Conservation (phyloP, 331 rosid species). For the Malus hybrid region DNA sequence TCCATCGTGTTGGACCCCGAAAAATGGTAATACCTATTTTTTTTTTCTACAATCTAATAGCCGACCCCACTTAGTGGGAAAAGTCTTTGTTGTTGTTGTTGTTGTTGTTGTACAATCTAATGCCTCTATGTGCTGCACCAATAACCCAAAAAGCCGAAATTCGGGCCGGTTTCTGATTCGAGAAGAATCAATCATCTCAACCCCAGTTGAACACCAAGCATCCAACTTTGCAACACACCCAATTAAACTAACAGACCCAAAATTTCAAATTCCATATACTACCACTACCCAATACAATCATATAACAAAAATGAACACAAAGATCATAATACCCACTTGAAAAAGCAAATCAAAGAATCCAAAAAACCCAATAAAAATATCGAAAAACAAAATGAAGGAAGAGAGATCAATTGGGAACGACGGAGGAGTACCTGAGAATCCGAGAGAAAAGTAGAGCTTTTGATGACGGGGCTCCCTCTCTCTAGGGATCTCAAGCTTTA, state of each 20-base stretch:
- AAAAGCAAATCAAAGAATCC: neutral
- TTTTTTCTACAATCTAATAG: neutral
- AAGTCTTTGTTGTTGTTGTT: no score
- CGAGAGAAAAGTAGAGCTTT: neutral
- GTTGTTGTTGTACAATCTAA: neutral
- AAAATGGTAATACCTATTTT: neutral
- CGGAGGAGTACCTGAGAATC: neutral
- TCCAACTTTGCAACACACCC: neutral
- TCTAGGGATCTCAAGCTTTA: neutral
- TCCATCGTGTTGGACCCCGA: neutral
- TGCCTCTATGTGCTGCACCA: neutral
- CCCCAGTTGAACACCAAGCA: neutral
- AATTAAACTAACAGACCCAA: neutral
- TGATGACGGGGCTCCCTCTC: neutral
- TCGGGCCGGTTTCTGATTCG: neutral
- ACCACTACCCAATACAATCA: neutral
- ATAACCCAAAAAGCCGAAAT: neutral
- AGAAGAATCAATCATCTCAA: neutral
- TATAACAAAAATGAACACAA: neutral
- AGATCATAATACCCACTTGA: neutral
- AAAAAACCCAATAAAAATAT: neutral
- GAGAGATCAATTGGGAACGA: neutral
- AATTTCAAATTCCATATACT: neutral
- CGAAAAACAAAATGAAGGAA: neutral
- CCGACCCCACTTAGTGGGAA: no score